A percentile compares a stretch with the other conserved stretches of the same genome.
Evolutionary conservation across 257 asterid genomes (phyloP).

Genomic region (Schizonepeta tenuifolia): DNA sequence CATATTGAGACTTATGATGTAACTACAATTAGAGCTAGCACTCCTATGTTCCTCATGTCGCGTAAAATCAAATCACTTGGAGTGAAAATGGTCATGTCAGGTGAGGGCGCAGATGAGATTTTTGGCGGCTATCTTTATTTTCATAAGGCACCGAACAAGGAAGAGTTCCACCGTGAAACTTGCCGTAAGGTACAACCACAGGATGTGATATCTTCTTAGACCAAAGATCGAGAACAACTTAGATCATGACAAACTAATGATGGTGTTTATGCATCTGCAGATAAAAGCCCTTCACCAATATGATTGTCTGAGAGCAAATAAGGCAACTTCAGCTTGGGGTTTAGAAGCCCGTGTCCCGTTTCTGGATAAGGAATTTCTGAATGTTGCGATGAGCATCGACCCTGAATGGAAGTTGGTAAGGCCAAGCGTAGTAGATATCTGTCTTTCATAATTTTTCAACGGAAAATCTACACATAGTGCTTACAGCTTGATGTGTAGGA

Average conservation of each 20-base stretch:
- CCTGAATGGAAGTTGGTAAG: conserved; percentile 91
- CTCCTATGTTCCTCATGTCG: conserved; percentile 98
- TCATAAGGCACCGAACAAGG: conserved; percentile 95
- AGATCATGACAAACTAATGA: background rate
- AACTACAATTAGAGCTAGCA: conserved; percentile 95
- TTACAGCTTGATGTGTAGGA: conserved; percentile 8
- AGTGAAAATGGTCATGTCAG: conserved; percentile 95
- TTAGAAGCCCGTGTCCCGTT: conserved; percentile 96
- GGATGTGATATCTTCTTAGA: background rate
- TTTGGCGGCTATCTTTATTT: conserved; percentile 95
- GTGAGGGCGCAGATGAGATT: conserved; percentile 99
- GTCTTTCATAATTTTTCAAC: background rate
- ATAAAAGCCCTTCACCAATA: conserved; percentile 94
- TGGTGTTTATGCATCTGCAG: conserved; percentile 44
- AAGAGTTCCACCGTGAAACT: conserved; percentile 83
- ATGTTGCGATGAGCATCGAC: conserved; percentile 89
- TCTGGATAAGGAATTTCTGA: conserved; percentile 83
- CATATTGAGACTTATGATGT: conserved; percentile 95
- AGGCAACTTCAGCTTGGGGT: conserved; percentile 98
- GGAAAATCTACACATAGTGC: background rate
- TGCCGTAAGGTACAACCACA: conserved; percentile 71
- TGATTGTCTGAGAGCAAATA: conserved; percentile 94
- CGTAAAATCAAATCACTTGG: conserved; percentile 96
- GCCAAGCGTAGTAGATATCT: background rate
- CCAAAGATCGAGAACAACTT: background rate